phyloP scores from a whole-genome alignment of 331 rosid genomes.

The Spiraea crenata region DNA sequence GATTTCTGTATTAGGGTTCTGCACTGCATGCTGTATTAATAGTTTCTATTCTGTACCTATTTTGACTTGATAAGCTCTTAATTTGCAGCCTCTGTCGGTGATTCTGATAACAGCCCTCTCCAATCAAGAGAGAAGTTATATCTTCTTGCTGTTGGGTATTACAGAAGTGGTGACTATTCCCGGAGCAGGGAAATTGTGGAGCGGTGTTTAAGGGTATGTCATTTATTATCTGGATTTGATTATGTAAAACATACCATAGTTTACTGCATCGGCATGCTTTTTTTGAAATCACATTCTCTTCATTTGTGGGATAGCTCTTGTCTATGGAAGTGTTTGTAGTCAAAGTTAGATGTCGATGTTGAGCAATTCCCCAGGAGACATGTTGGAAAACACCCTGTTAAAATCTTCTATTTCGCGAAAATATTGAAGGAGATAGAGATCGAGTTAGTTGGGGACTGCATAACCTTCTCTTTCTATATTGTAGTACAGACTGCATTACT shows the following conservation, averaged over 20 bases:
- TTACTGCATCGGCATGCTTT: background rate
- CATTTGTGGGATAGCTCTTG: background rate
- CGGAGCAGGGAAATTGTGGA: constrained; percentile 75
- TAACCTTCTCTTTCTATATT: background rate
- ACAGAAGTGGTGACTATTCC: constrained; percentile 58
- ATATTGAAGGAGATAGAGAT: background rate
- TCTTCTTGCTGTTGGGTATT: constrained; percentile 88
- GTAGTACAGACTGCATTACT: background rate
- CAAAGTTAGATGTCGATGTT: background rate
- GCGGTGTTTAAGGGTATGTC: constrained; percentile 62
- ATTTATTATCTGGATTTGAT: constrained; percentile 24
- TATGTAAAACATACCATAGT: background rate
- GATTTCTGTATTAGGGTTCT: background rate
- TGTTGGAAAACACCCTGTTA: background rate
- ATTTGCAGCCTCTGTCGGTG: constrained; percentile 54
- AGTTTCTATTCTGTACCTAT: background rate
- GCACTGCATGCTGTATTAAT: background rate
- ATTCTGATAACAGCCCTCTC: constrained; percentile 39
- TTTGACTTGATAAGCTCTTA: constrained; percentile 19
- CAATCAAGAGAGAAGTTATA: constrained; percentile 74
- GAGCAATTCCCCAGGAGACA: background rate
- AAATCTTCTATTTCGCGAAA: background rate
- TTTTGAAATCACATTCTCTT: background rate
- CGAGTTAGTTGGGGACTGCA: background rate
- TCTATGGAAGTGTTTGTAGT: background rate